Conservation (phyloP, 495 filamentous ascomycete genomes). For the Daldinia childiae region DNA sequence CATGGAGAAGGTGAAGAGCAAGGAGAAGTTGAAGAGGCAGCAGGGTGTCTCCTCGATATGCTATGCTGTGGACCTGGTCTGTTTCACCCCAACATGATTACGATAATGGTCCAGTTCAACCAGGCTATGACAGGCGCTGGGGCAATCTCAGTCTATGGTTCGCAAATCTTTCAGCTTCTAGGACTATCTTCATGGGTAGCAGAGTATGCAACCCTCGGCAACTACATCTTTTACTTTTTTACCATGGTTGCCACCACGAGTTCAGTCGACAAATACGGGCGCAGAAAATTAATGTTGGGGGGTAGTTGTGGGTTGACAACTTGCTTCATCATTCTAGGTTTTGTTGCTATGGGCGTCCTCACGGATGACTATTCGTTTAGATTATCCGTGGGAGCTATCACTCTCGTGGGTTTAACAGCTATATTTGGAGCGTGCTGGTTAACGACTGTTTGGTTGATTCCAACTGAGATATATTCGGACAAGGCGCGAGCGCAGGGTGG, state of each 20-base stretch:
- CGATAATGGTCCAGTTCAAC: constrained; percentile 66
- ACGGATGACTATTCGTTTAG: constrained; percentile 39
- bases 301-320: constrained; percentile 55
- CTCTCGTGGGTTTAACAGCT: constrained; percentile 61
- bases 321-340: constrained; percentile 58
- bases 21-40: constrained; percentile 53
- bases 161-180: constrained; percentile 66
- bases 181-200: constrained; percentile 52
- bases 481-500: constrained; percentile 63
- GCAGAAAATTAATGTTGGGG: constrained; percentile 61
- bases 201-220: constrained; percentile 62
- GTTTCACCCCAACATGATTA: constrained; percentile 64
- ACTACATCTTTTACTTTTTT: constrained; percentile 65
- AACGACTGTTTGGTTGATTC: constrained; percentile 65
- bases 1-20: no score
- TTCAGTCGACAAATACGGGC: constrained; percentile 61
- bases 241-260: constrained; percentile 65
- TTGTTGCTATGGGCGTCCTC: constrained; percentile 51
- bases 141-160: constrained; percentile 67
- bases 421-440: constrained; percentile 68
- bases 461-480: constrained; percentile 67
- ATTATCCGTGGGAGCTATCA: constrained; percentile 54
- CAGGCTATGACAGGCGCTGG: constrained; percentile 66
- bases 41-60: constrained; percentile 61
- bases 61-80: constrained; percentile 50